Base-by-base conservation (phyloP, 2,329 filamentous ascomycete species). In the Botrytis squamosa region DNA sequence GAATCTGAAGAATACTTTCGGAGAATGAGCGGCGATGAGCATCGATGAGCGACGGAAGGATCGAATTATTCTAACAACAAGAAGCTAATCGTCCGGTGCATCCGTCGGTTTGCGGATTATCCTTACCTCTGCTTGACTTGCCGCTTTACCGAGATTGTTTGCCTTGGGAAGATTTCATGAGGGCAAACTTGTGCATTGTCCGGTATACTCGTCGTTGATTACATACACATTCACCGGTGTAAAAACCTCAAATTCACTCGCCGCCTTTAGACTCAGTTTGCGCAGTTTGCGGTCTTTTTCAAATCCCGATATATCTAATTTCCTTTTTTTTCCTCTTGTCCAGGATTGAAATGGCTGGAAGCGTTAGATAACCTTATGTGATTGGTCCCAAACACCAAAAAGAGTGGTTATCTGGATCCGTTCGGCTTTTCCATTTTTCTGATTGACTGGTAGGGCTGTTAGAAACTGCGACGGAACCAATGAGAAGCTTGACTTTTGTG, bases 281-380 rank as follows among this genome's bases (percentile, higher is more conserved):
- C 59, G 33, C 29, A 25, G 20, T 64, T 20, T 64, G 60, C 60
- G 33, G 36, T 62, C 59, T 38, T 38, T 62, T 40, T 25, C 36
- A 14, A 38, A 62, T 62, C 33, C 59, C 59, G 59, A 62, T 16
- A 62, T 16, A 33, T 55, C 12, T 22, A 59, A 69, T 69, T 60
- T 70, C 55, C 38, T 70, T 70, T 70, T 40, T 57, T 14, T 16
- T 25, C 7, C 10, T 69, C 25, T 69, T 8, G 44, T 67, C 36
- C 52, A 46, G 65, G 65, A 67, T 67, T 29, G 38, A 38, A 29
- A 49, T 55, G 59, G 59, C 44, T 71, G 69, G 69, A 33, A 65
- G 69, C 69, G 69, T 55, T 29, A 55, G 44, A 36, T 71, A 22
- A 6, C 36, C 33, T 10, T 4, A 4, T 0, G 36, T 71, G 9